Base-by-base conservation (phyloP, 78 protist genomes). In the Dictyostelium citrinum region DNA sequence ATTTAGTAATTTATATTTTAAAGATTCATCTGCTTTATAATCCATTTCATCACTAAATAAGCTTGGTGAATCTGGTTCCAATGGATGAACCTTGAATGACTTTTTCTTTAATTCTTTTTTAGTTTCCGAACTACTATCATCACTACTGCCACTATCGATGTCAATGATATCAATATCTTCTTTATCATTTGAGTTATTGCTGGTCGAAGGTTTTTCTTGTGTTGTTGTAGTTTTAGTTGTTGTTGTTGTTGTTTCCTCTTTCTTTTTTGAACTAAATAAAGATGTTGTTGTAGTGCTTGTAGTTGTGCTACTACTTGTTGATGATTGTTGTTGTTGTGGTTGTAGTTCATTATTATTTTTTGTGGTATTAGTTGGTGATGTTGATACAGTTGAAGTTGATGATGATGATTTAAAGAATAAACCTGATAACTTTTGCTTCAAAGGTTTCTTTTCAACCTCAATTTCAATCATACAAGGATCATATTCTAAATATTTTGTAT, bases 51-150 rank as follows among this genome's bases (percentile, higher is more conserved):
- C 61, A 17, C 20, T 51, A 20, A 51, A 51, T 78, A 41, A 41
- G 5, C 67, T 22, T 46, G 83, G 67, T 14, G 67, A 78, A 74
- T 74, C 81, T 7, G 81, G 81, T 49, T 78, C 83, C 68, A 78
- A 78, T 49, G 83, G 83, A 78, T 78, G 83, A 22, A 49, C n/a
- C 51, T 78, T 78, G 51, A 78, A 49, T 5, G 27, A 22, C 20
- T 27, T 78, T 41, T 35, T 49, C 20, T n/a, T 78, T 29, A 14
- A 45, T 14, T 77, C 10, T 49, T 43, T 20, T 29, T 5, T 24
- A 7, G 49, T 17, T 45, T 35, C 60, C 2, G 22, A 14, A 3
- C n/a, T 31, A 16, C 24, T 78, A 17, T 78, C 41, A 29, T 46
- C 67, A 78, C 76, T 68, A 5, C 41, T 5, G 31, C 75, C 14